Evolutionary conservation across 306 rosid species (phyloP), one percentile per base, ranked within the genome.

Genomic region (Casuarina cunninghamiana): DNA sequence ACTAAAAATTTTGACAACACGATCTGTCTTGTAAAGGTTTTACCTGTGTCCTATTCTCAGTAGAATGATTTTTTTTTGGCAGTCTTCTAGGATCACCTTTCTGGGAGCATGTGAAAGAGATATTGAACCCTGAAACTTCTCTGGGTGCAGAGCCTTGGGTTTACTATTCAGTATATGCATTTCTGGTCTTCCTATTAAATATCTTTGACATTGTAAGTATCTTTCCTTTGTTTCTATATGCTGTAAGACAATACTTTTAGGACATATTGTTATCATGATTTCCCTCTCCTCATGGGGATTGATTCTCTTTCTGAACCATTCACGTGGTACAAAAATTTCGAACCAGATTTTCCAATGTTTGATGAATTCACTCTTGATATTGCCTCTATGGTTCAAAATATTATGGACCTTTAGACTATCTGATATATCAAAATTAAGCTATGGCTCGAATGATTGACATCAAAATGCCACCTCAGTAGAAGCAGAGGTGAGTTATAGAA

Each of bases 61-160:
- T 77, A 16, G 45, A 15, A 63, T 73, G 77, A 21, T 81, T 72
- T 81, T 72, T 63, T 10, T 42, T 83, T 81, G 78, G 84, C 97
- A 95, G 99, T 87, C 82, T 95, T 78, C 97, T 95, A 67, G 75
- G 85, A 80, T 95, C 94, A 1, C 88, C 85, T 66, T 95, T 95
- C 79, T 95, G 99, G 99, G 94, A 68, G 89, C 90, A 82, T 66
- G 90, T 86, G 57, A 95, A 88, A 88, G 97, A 95, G 84, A 90
- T 88, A 49, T 82, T 95, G 89, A 93, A 95, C 84, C 99, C 99
- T 13, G 99, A 93, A 71, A 86, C 86, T 81, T 87, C 93, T 78
- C 53, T 85, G 83, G 99, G 97, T 74, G 97, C 99, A 76, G 86
- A 86, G 78, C 99, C 97, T 43, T 95, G 99, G 97, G 97, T 95